A percentile compares a stretch with the other conserved stretches of the same genome.
These are phyloP conservation scores for Sarcocystis neurona DNA, from an alignment of 169 alveolate genomes.

Conservation along the genomic window DNA sequence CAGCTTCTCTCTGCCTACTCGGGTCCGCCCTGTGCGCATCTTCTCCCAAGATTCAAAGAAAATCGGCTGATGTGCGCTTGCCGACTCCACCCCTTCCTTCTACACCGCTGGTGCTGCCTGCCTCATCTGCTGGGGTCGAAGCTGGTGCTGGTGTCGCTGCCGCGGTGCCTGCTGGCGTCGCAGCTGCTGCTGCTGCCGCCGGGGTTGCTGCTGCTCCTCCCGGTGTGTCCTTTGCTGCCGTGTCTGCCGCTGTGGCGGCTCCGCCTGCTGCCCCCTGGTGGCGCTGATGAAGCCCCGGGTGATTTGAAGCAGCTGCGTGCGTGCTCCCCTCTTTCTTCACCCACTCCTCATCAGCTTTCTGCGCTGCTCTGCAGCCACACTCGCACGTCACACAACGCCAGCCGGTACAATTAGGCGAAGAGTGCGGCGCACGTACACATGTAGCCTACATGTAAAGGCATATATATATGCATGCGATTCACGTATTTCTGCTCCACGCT, in stretches of 20 bases:
- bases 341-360: conserved; percentile 59
- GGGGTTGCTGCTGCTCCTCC: conserved; percentile 13
- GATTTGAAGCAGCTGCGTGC: neutral
- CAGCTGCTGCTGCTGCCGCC: conserved; percentile 25
- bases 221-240: neutral
- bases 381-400: neutral
- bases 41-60: too few relatives aligned
- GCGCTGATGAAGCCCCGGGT: conserved; percentile 10
- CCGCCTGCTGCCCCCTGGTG: neutral
- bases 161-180: too few relatives aligned
- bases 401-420: neutral
- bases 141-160: too few relatives aligned
- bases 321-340: conserved; percentile 43
- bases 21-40: too few relatives aligned
- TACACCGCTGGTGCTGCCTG: too few relatives aligned
- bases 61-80: too few relatives aligned
- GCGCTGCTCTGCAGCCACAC: conserved; percentile 42
- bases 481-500: neutral
- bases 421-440: neutral
- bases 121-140: too few relatives aligned
- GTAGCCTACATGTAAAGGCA: neutral
- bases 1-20: too few relatives aligned
- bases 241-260: neutral
- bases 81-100: too few relatives aligned
- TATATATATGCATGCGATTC: neutral